These are phyloP conservation scores for Sugiyamaella castrensis DNA, from an alignment of 1,139 yeast species.

Conservation along the genomic window DNA sequence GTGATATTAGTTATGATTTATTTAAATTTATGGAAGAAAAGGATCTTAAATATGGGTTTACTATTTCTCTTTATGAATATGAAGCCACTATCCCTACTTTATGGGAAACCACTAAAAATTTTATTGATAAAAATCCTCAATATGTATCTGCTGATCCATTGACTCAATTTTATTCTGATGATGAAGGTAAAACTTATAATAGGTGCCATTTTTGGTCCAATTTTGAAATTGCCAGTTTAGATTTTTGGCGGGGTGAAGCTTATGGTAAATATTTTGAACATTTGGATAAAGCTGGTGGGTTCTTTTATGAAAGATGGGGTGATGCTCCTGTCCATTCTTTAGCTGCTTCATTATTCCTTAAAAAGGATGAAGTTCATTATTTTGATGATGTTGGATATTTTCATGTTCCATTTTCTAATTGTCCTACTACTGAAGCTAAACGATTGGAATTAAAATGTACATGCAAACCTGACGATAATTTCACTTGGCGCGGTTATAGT, in stretches of 20 bases:
- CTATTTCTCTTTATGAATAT: constrained; percentile 83
- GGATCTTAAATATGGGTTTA: constrained; percentile 71
- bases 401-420: constrained; percentile 77
- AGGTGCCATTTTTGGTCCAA: constrained; percentile 92
- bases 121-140: constrained; percentile 63
- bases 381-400: constrained; percentile 80
- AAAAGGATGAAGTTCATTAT: constrained; percentile 65
- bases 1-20: constrained; percentile 81
- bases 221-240: constrained; percentile 78
- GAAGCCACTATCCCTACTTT: constrained; percentile 73
- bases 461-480: constrained; percentile 60
- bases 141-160: constrained; percentile 54
- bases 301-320: constrained; percentile 95
- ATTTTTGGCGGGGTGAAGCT: constrained; percentile 68
- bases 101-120: constrained; percentile 74
- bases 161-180: constrained; percentile 66
- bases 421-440: constrained; percentile 50
- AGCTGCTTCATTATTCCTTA: constrained; percentile 67
- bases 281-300: constrained; percentile 77
- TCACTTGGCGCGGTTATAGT: constrained; percentile 83
- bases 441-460: constrained; percentile 49
- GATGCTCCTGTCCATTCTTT: constrained; percentile 92
- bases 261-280: constrained; percentile 67
- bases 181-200: constrained; percentile 66
- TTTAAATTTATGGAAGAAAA: constrained; percentile 82